phyloP scores from a whole-genome alignment of 352 stramenopile species.

The Phytophthora sp. region DNA sequence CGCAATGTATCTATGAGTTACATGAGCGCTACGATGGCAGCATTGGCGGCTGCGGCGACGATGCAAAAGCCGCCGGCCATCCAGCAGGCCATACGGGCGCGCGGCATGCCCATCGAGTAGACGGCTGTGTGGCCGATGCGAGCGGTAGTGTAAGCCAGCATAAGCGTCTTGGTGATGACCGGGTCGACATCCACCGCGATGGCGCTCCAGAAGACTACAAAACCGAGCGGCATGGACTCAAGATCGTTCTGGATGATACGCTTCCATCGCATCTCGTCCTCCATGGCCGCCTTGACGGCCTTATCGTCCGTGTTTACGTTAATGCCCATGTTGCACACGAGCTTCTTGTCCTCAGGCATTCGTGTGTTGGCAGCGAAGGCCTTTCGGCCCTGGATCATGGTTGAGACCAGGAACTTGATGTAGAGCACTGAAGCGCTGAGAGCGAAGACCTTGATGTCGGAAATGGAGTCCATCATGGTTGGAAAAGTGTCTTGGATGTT shows the following conservation, averaged over 20 bases:
- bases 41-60: constrained; percentile 18
- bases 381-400: constrained; percentile 50
- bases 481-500: background rate
- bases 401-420: constrained; percentile 62
- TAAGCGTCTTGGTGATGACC: constrained; percentile 34
- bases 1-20: constrained; percentile 19
- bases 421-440: constrained; percentile 57
- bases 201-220: constrained; percentile 50
- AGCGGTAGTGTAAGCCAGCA: constrained; percentile 47
- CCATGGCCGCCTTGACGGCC: constrained; percentile 26
- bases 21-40: constrained; percentile 2
- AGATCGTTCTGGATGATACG: constrained; percentile 66
- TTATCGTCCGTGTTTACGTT: constrained; percentile 39
- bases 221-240: constrained; percentile 60
- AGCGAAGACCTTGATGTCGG: constrained; percentile 46
- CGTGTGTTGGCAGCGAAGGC: constrained; percentile 55
- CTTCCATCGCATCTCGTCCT: constrained; percentile 59
- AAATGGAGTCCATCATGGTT: constrained; percentile 17
- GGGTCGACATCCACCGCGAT: constrained; percentile 48
- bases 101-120: constrained; percentile 48
- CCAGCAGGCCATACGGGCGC: constrained; percentile 37
- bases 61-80: constrained; percentile 36
- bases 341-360: constrained; percentile 48
- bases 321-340: constrained; percentile 36
- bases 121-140: constrained; percentile 48